Percentiles rank a stretch among this genome's conserved stretches.
phyloP scores from a whole-genome alignment of 2,329 filamentous ascomycete genomes.

The Penicillium concentricum region DNA sequence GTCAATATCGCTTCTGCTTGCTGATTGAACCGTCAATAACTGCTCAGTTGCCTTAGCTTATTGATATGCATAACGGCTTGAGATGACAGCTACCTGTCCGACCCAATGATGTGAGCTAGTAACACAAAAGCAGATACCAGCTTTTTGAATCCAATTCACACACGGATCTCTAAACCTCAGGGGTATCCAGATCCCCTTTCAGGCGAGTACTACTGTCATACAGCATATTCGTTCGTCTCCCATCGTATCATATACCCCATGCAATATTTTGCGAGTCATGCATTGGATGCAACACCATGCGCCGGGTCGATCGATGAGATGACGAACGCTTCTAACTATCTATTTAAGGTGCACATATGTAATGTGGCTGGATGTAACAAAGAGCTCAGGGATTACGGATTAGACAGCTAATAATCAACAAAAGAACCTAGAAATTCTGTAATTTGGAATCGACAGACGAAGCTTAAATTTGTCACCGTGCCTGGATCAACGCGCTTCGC shows the following conservation, averaged over 20 bases:
- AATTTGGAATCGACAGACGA: background rate
- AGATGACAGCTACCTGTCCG: constrained; percentile 13
- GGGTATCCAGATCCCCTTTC: background rate
- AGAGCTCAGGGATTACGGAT: background rate
- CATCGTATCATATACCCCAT: background rate
- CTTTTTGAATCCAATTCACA: constrained; percentile 5
- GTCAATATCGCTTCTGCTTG: background rate
- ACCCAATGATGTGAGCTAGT: constrained; percentile 11
- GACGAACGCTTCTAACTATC: background rate
- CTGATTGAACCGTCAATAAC: background rate
- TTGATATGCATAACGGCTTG: background rate
- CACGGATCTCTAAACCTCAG: background rate
- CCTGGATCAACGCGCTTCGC: background rate
- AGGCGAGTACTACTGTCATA: constrained; percentile 1
- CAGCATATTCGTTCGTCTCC: background rate
- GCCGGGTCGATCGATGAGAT: background rate
- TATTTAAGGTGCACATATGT: background rate
- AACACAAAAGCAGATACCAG: constrained; percentile 6
- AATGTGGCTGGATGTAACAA: background rate
- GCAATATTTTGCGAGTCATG: background rate
- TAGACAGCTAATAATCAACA: background rate
- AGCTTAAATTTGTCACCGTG: constrained; percentile 1
- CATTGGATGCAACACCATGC: background rate
- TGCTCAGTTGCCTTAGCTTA: background rate
- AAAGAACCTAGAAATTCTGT: background rate